Evolutionary conservation across 148 eudicot species (phyloP).

Genomic region (Chenopodium formosanum): DNA sequence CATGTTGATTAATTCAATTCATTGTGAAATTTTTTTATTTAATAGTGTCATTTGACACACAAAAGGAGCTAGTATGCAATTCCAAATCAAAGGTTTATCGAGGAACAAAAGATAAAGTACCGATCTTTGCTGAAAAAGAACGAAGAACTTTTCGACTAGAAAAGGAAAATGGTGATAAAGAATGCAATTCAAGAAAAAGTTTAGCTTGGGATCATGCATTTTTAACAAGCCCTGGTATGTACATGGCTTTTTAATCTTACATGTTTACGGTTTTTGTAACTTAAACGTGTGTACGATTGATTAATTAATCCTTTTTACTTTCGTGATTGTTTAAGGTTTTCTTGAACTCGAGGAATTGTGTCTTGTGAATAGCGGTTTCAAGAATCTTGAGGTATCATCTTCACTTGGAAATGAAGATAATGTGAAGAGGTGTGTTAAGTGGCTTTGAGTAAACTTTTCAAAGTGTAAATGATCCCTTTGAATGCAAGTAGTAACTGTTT

Average conservation of each 20-base stretch:
- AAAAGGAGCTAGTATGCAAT: constrained; percentile 24
- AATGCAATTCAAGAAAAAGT: constrained; percentile 44
- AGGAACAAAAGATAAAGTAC: not conserved
- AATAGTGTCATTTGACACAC: constrained; percentile 40
- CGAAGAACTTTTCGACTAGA: not conserved
- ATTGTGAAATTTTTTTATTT: not conserved
- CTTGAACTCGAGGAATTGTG: constrained; percentile 58
- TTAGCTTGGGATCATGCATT: constrained; percentile 70
- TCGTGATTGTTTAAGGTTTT: constrained; percentile 38
- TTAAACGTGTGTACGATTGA: not conserved
- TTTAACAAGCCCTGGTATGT: constrained; percentile 55
- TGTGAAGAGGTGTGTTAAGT: constrained; percentile 20
- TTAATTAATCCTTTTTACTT: not conserved
- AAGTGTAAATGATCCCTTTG: constrained; percentile 16
- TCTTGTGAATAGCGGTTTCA: constrained; percentile 48
- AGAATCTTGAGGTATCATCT: constrained; percentile 24
- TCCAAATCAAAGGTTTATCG: constrained; percentile 1
- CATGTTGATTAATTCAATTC: not conserved
- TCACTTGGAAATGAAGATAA: constrained; percentile 21
- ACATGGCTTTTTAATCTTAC: not conserved
- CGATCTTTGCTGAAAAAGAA: constrained; percentile 9
- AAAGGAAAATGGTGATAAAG: not conserved
- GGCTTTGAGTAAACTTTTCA: not conserved
- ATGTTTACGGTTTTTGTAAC: not conserved
- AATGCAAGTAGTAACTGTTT: constrained; percentile 11